Evolutionary conservation across 768 basidiomycete species (phyloP).

Genomic region (Mycena filopes): DNA sequence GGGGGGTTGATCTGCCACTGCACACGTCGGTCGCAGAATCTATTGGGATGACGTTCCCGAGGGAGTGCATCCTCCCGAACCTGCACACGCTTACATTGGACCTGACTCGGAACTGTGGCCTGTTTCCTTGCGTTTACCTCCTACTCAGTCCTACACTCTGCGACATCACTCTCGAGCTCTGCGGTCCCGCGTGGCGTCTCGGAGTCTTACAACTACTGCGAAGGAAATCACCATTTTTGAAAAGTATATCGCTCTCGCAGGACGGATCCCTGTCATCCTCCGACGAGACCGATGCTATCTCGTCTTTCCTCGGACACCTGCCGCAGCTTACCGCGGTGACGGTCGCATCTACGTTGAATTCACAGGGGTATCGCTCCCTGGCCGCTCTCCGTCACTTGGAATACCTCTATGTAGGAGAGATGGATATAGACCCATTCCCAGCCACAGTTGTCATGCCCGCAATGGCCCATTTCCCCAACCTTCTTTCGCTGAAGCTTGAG

Average conservation of each 20-base stretch:
- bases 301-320: slow-evolving; percentile 12
- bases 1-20: neutral
- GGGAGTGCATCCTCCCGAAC: slow-evolving; percentile 10
- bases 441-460: neutral
- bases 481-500: neutral
- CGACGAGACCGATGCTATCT: slow-evolving; percentile 4
- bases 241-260: no score
- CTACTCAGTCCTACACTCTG: slow-evolving; percentile 12
- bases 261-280: neutral
- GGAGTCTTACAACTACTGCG: no score
- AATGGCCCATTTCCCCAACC: slow-evolving; percentile 11
- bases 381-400: slow-evolving; percentile 5
- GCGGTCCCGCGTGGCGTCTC: neutral
- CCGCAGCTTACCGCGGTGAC: neutral
- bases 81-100: slow-evolving; percentile 2
- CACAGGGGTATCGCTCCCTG: slow-evolving; percentile 5
- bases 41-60: slow-evolving; percentile 4
- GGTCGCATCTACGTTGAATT: slow-evolving; percentile 1
- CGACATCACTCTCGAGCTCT: neutral
- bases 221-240: no score
- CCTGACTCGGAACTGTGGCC: neutral
- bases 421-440: slow-evolving; percentile 10
- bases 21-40: slow-evolving; percentile 10
- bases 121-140: slow-evolving; percentile 4
- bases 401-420: slow-evolving; percentile 1